These are phyloP conservation scores for Silene latifolia DNA, from an alignment of 148 eudicot genomes.

Conservation along the genomic window DNA sequence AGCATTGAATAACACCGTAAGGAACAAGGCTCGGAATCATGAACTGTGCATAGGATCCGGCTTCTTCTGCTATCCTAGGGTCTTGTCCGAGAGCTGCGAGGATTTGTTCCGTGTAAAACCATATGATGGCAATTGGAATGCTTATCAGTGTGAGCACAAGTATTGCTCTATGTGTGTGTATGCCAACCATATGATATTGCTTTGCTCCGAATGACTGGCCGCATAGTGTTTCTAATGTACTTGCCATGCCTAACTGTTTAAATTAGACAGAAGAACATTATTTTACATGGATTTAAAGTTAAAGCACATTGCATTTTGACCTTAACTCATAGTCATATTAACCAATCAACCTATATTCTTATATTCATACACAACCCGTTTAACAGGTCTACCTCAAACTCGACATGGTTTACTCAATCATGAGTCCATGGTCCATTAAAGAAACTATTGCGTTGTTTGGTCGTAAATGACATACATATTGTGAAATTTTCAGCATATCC, in stretches of 20 bases:
- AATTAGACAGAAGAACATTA: too few species aligned
- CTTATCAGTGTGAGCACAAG: constrained; percentile 46
- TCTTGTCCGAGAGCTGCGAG: constrained; percentile 67
- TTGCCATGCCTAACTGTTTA: constrained; percentile 1
- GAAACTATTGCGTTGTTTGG: too few species aligned
- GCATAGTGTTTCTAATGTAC: constrained; percentile 70
- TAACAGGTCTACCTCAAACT: too few species aligned
- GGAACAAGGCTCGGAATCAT: constrained; percentile 59
- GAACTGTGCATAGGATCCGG: constrained; percentile 48
- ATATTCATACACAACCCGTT: too few species aligned
- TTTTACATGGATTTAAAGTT: too few species aligned
- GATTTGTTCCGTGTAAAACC: constrained; percentile 48
- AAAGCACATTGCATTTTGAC: too few species aligned
- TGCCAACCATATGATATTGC: constrained; percentile 65
- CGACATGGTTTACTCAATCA: too few species aligned
- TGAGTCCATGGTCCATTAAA: too few species aligned
- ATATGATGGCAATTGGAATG: constrained; percentile 55
- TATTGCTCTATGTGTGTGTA: constrained; percentile 62
- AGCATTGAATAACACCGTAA: constrained; percentile 55
- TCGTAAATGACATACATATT: too few species aligned
- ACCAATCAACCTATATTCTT: too few species aligned
- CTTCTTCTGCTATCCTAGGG: constrained; percentile 56
- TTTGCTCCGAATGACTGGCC: constrained; percentile 85
- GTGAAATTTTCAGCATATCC: too few species aligned
- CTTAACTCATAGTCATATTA: too few species aligned